Evolutionary conservation across 2,329 filamentous ascomycete genomes (phyloP).

Genomic region (Penicillium sp.): DNA sequence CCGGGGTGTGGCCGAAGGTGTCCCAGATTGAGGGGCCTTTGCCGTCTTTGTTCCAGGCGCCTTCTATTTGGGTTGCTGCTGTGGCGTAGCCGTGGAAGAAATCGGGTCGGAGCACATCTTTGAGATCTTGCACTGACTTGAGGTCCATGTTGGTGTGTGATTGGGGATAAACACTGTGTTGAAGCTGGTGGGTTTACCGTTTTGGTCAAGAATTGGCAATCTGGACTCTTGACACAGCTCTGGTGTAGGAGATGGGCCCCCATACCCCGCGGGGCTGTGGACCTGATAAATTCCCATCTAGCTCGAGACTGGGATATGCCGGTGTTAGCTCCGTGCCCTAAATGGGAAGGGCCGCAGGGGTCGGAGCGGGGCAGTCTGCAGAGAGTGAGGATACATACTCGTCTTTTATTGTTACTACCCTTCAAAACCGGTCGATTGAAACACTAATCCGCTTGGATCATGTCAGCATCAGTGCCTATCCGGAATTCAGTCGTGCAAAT

Average conservation of each 20-base stretch:
- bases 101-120: slow-evolving; percentile 24
- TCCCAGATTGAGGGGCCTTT: slow-evolving; percentile 79
- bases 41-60: slow-evolving; percentile 66
- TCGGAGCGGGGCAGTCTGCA: no score
- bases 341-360: no score
- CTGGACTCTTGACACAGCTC: background rate
- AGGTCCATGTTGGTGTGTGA: slow-evolving; percentile 21
- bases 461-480: background rate
- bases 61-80: slow-evolving; percentile 63
- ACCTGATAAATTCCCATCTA: background rate
- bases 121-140: slow-evolving; percentile 27
- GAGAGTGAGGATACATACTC: no score
- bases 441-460: background rate
- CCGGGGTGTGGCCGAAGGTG: slow-evolving; percentile 67
- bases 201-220: background rate
- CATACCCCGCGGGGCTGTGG: background rate
- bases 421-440: background rate
- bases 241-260: background rate
- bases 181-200: no score
- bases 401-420: background rate
- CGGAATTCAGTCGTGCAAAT: background rate
- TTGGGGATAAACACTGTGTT: no score
- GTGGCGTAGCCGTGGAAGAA: slow-evolving; percentile 33
- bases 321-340: slow-evolving; percentile 10
- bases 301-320: background rate